Percentiles rank a stretch among this genome's conserved stretches.
These are phyloP conservation scores for Zea mays DNA, from an alignment of 176 grass and related monocot genomes.

Conservation along the genomic window Zm-B73-REFERENCE-NAM-5.0 NC_050105.1:120177501-120178000, in stretches of 20 bases:
- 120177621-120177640: neutral
- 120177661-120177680: neutral
- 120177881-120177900: slow-evolving; percentile 83
- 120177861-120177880: slow-evolving; percentile 78
- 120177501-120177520: slow-evolving; percentile 88
- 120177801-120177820: no score
- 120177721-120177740: slow-evolving; percentile 17
- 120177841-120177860: slow-evolving; percentile 87
- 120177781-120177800: slow-evolving; percentile 69
- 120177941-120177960: slow-evolving; percentile 62
- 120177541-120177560: slow-evolving; percentile 2
- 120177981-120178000: slow-evolving; percentile 89
- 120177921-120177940: slow-evolving; percentile 64
- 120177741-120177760: slow-evolving; percentile 84
- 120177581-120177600: neutral
- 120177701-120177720: neutral
- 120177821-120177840: slow-evolving; percentile 82
- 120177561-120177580: neutral
- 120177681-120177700: neutral
- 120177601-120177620: neutral
- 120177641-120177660: neutral
- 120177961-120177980: slow-evolving; percentile 74
- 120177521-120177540: slow-evolving; percentile 44
- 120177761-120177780: slow-evolving; percentile 56
- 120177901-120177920: no score